Conservation (phyloP, 2,329 filamentous ascomycete genomes). For the Colletotrichum theobromicola region DNA sequence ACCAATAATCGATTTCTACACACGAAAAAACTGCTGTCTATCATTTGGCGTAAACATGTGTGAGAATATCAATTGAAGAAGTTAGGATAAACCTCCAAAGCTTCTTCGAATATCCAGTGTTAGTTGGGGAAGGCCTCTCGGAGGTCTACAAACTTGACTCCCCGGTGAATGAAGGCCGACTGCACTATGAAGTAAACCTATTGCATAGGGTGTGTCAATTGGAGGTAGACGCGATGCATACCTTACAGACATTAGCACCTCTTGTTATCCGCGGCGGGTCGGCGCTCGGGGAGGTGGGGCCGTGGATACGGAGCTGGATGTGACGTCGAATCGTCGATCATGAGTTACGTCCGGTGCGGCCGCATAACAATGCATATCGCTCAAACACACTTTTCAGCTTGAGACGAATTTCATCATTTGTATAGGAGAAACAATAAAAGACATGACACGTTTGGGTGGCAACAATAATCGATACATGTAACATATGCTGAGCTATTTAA, state of each 20-base stretch:
- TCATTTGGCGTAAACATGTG: background rate
- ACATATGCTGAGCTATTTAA: too few species aligned
- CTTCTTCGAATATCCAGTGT: background rate
- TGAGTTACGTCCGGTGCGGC: background rate
- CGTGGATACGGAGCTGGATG: background rate
- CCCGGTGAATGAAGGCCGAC: too few species aligned
- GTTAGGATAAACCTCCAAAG: background rate
- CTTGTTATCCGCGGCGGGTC: background rate
- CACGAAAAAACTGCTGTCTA: too few species aligned
- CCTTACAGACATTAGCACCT: background rate
- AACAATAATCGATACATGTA: too few species aligned
- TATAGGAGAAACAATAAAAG: too few species aligned
- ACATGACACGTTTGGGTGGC: too few species aligned
- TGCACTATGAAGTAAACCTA: too few species aligned
- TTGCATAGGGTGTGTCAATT: background rate
- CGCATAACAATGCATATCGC: too few species aligned
- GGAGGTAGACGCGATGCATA: fast-evolving
- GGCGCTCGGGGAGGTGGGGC: background rate
- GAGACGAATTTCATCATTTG: too few species aligned
- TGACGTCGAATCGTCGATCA: background rate
- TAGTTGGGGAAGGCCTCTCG: background rate
- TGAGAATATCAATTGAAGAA: background rate
- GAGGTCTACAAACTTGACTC: too few species aligned
- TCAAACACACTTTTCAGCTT: too few species aligned
- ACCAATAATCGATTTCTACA: too few species aligned